Evolutionary conservation across 139 green algal genomes (phyloP), one percentile per base, ranked within the genome.

Genomic region (Chlorella vulgaris): DNA sequence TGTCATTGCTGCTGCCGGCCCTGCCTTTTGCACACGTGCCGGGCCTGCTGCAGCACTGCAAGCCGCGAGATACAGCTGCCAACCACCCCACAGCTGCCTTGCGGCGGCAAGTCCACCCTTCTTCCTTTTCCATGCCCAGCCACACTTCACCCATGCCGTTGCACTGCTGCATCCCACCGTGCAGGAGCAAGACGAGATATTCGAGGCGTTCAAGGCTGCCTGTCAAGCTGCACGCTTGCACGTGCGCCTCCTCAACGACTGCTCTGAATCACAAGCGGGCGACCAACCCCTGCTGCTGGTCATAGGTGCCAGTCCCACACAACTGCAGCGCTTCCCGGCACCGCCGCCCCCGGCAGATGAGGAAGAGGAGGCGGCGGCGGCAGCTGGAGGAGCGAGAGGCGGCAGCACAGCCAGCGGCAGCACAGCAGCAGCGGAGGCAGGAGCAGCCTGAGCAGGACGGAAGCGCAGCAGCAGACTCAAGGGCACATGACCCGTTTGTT

Each of bases 111-210:
- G n/a, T n/a, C n/a, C n/a, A n/a, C n/a, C n/a, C n/a, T n/a, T n/a
- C n/a, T n/a, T n/a, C n/a, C n/a, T n/a, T n/a, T n/a, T n/a, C n/a
- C n/a, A n/a, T n/a, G n/a, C n/a, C n/a, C n/a, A n/a, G n/a, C n/a
- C n/a, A n/a, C n/a, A n/a, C n/a, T n/a, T n/a, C 4, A 10, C 19
- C 4, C 61, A 68, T 15, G 3, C 47, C 47, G 10, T 10, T 58
- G 47, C 15, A 58, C 47, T 58, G 47, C 47, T n/a, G n/a, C n/a
- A n/a, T n/a, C n/a, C n/a, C n/a, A n/a, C n/a, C 58, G 18, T 66
- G n/a, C 42, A 83, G 66, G 77, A 83, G 35, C 31, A 10, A 10
- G 77, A 83, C 66, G 77, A 83, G 66, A 74, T 74, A 4, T 83
- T 83, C 6, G 77, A 83, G 36, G 65, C 55, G 18, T 83, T 83